Evolutionary conservation across 768 basidiomycete species (phyloP).

Genomic region (Podaxis sp.): DNA sequence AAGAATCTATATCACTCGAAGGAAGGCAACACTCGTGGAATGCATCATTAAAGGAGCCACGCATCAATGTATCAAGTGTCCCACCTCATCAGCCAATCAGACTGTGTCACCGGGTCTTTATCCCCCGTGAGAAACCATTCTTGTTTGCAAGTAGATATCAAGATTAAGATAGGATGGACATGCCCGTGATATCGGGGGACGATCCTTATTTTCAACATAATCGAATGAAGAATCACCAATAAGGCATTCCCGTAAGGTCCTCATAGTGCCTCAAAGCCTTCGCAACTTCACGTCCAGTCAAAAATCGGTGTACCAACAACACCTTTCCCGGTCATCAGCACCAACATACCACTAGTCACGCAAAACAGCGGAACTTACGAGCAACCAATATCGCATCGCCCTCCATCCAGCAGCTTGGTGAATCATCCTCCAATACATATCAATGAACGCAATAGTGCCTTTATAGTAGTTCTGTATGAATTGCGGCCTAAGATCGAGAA

Average conservation of each 20-base stretch:
- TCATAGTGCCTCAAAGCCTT: constrained; percentile 57
- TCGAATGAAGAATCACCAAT: constrained; percentile 32
- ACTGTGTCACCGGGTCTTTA: too few relatives aligned
- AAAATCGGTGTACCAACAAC: constrained; percentile 52
- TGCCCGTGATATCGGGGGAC: too few relatives aligned
- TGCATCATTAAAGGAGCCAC: too few relatives aligned
- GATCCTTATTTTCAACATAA: too few relatives aligned
- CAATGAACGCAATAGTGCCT: constrained; percentile 55
- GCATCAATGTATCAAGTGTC: too few relatives aligned
- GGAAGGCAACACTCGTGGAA: too few relatives aligned
- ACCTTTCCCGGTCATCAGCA: constrained; percentile 35
- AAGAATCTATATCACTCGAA: too few relatives aligned
- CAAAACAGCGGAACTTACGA: constrained; percentile 39
- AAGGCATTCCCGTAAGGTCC: constrained; percentile 45
- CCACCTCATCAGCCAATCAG: too few relatives aligned
- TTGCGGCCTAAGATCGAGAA: constrained; percentile 34
- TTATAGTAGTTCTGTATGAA: constrained; percentile 58
- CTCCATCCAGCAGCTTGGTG: constrained; percentile 68
- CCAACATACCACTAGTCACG: neutral
- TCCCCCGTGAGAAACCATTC: too few relatives aligned
- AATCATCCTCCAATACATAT: constrained; percentile 65
- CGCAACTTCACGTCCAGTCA: constrained; percentile 50
- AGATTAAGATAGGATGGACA: too few relatives aligned
- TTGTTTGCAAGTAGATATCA: too few relatives aligned
- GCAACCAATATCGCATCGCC: constrained; percentile 59